Conservation (phyloP, 768 basidiomycete genomes). For the Mycena galericulata region DNA sequence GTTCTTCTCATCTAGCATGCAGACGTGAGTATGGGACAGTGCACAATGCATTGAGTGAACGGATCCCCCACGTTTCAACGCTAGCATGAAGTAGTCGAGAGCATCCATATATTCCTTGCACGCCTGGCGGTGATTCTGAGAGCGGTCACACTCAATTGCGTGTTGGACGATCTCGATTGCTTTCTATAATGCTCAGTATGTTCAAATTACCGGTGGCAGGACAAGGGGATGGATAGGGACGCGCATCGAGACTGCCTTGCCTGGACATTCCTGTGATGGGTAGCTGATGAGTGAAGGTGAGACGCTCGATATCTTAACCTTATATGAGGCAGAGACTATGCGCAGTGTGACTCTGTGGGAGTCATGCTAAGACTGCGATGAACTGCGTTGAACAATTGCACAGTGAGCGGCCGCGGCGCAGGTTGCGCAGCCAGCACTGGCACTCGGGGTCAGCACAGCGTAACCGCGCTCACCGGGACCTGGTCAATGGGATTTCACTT, state of each 20-base stretch:
- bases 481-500: too few species aligned
- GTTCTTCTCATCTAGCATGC: conserved; percentile 78
- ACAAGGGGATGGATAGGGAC: not conserved
- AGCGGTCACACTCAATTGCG: conserved; percentile 80
- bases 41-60: not conserved
- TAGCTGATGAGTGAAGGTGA: too few species aligned
- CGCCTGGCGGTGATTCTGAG: conserved; percentile 82
- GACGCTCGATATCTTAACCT: too few species aligned
- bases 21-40: not conserved
- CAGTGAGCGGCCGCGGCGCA: too few species aligned
- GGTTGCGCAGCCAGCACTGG: too few species aligned
- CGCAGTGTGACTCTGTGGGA: too few species aligned
- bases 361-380: too few species aligned
- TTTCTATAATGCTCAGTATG: conserved; percentile 16
- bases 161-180: conserved; percentile 82
- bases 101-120: conserved; percentile 85
- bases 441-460: too few species aligned
- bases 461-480: too few species aligned
- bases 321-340: too few species aligned
- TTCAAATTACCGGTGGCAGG: too few species aligned
- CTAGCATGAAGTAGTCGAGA: conserved; percentile 89
- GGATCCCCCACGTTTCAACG: conserved; percentile 69
- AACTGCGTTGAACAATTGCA: too few species aligned
- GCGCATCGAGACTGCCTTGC: not conserved
- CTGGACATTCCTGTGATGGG: not conserved